Base-by-base conservation (phyloP, 176 grass and related monocot genomes). In the Luzula sylvatica region DNA sequence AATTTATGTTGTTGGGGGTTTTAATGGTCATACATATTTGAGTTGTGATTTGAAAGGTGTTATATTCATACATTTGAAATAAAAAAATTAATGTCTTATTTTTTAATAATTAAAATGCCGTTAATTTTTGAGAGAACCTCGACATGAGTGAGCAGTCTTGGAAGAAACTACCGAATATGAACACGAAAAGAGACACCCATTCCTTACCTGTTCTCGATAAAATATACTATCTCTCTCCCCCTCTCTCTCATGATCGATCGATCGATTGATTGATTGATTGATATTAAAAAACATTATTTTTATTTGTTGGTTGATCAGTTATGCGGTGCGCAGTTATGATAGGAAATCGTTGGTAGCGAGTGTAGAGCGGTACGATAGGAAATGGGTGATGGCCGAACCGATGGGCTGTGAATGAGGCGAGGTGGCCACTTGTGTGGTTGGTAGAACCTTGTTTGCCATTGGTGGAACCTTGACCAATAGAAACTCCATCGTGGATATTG, bases 1-100 rank as follows among this genome's bases (percentile, higher is more conserved):
- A 26, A 64, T 94, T 52, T 94, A 87, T 64, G 75, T 82, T 46
- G 65, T 87, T 68, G 88, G 88, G 22, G 88, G 88, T 43, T 94
- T 74, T 72, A 71, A 83, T 1, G 72, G 88, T 14, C 7, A 52
- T 27, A 66, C 51, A 11, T 94, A 94, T 65, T 53, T 83, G 56
- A 77, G 69, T 78, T 94, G n/a, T n/a, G n/a, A n/a, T n/a, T n/a
- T n/a, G n/a, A n/a, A 52, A 43, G 46, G 21, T 61, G 30, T 75
- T 29, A 71, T 27, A 8, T 41, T 51, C 14, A 11, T 58, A 54
- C 8, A n/a, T n/a, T 77, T 56, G 8, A 16, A 26, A 27, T 47
- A n/a, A n/a, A 24, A 15, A 28, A 45, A 25, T 46, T 11, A 20
- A 9, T n/a, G n/a, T n/a, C n/a, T n/a, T n/a, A n/a, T n/a, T n/a